A percentile compares a stretch with the other conserved stretches of the same genome.
These are phyloP conservation scores for Suillus fuscotomentosus DNA, from an alignment of 768 basidiomycete species.

Conservation along the genomic window DNA sequence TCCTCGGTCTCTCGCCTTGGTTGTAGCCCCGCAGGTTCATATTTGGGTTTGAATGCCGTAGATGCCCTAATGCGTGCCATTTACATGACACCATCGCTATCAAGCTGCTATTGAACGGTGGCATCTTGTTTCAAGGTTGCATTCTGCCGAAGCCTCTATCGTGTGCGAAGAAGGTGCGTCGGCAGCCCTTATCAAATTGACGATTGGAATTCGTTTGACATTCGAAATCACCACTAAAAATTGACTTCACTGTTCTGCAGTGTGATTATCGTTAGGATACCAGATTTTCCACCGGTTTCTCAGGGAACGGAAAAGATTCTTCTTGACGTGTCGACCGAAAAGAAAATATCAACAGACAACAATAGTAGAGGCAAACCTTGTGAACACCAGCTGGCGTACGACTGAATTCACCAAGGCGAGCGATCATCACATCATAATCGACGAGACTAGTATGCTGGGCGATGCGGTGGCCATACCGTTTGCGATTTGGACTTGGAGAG, in stretches of 20 bases:
- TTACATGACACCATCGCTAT: not conserved
- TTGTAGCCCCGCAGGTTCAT: slow-evolving; percentile 12
- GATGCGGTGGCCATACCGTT: not conserved
- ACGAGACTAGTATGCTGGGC: not conserved
- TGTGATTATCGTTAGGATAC: not conserved
- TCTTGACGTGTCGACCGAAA: not conserved
- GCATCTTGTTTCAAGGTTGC: no score
- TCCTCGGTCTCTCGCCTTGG: slow-evolving; percentile 23
- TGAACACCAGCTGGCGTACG: not conserved
- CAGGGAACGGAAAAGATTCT: not conserved
- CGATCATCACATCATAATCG: not conserved
- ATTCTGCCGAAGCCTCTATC: no score
- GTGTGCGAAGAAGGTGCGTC: not conserved
- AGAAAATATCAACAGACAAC: not conserved
- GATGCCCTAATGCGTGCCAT: slow-evolving; percentile 13
- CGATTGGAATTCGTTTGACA: not conserved
- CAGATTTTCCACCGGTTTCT: not conserved
- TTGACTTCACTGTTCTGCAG: not conserved
- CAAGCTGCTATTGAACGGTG: no score
- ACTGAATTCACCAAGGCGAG: not conserved
- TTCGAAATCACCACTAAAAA: not conserved
- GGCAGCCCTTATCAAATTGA: not conserved
- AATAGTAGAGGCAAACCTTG: not conserved
- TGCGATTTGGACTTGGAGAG: not conserved
- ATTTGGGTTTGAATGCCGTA: slow-evolving; percentile 19